phyloP scores from a whole-genome alignment of 495 filamentous ascomycete species.

The Neurospora africana region DNA sequence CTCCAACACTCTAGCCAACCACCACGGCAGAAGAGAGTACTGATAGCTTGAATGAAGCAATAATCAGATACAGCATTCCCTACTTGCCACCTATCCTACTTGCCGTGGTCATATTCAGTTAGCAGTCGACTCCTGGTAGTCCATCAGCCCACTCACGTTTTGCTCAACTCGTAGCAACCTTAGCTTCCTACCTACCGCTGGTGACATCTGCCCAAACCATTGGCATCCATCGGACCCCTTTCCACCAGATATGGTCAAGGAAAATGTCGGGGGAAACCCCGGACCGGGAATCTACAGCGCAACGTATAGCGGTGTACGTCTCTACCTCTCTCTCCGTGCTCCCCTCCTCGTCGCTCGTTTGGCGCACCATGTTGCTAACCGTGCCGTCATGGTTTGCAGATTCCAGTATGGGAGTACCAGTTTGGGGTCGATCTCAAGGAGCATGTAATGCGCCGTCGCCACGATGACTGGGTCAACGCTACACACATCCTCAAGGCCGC shows the following conservation, averaged over 20 bases:
- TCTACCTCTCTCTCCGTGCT: not conserved
- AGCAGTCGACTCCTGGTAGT: not conserved
- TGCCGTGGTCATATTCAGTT: not conserved
- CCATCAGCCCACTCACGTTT: not conserved
- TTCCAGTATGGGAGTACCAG: constrained; percentile 84
- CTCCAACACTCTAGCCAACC: not conserved
- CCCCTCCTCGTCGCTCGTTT: not conserved
- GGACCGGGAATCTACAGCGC: constrained; percentile 62
- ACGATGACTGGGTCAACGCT: constrained; percentile 86
- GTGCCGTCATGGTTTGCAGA: constrained; percentile 42
- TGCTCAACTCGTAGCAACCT: not conserved
- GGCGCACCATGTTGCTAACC: not conserved
- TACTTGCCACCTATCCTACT: not conserved
- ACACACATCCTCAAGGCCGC: constrained; percentile 83
- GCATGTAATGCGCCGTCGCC: constrained; percentile 79
- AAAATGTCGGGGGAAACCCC: constrained; percentile 14
- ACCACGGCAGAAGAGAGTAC: not conserved
- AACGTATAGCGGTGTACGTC: constrained; percentile 84
- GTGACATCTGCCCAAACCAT: not conserved
- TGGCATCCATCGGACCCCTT: not conserved
- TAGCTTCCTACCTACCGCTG: not conserved
- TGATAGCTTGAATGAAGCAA: not conserved
- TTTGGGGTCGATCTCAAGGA: constrained; percentile 58
- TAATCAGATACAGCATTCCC: not conserved
- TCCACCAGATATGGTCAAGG: constrained; percentile 28